Percentiles rank a stretch among this genome's conserved stretches.
Conservation (phyloP, 2,329 filamentous ascomycete genomes). For the Epicoccum sorghinum region DNA sequence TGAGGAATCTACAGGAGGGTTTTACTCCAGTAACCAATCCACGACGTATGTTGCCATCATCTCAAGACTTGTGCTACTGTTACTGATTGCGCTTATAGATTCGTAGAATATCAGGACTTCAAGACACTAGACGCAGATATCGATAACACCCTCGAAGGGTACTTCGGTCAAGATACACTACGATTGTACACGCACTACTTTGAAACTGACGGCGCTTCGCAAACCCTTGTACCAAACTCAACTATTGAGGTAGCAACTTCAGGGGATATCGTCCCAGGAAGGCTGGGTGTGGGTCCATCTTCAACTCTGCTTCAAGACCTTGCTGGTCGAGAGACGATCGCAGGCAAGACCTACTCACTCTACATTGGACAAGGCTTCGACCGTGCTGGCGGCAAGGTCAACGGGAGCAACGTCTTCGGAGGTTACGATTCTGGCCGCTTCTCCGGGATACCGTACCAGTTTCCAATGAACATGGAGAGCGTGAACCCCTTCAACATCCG, state of each 20-base stretch:
- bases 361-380: constrained; percentile 53
- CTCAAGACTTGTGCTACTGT: background rate
- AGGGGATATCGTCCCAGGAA: constrained; percentile 40
- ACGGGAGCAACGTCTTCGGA: constrained; percentile 53
- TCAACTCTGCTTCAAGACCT: constrained; percentile 51
- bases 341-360: constrained; percentile 50
- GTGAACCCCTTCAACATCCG: constrained; percentile 47
- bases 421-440: constrained; percentile 54
- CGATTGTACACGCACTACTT: constrained; percentile 51
- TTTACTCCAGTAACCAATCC: constrained; percentile 40
- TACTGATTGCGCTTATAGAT: constrained; percentile 30
- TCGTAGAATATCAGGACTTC: constrained; percentile 28
- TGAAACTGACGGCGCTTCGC: constrained; percentile 46
- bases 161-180: constrained; percentile 43
- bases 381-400: constrained; percentile 49
- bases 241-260: constrained; percentile 44
- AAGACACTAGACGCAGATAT: constrained; percentile 35
- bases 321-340: constrained; percentile 42
- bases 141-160: constrained; percentile 31
- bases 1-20: constrained; percentile 41
- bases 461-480: constrained; percentile 38
- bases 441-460: constrained; percentile 41
- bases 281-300: constrained; percentile 49
- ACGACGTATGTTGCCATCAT: constrained; percentile 31
- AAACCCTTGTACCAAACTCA: constrained; percentile 44